phyloP scores from a whole-genome alignment of 805 yeast genomes.

The Suhomyces emberorum region DNA sequence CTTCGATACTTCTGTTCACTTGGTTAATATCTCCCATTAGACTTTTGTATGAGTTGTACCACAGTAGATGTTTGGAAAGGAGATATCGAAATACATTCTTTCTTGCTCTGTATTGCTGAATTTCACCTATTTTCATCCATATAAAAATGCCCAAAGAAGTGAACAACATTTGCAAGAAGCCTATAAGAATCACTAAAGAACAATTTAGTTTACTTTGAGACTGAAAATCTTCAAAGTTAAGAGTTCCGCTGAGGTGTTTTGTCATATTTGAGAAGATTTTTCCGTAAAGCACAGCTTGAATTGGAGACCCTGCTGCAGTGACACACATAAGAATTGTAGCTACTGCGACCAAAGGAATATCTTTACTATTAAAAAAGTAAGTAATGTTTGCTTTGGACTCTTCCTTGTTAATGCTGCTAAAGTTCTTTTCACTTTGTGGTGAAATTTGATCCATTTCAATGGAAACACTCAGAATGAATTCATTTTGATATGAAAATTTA shows the following conservation, averaged over 20 bases:
- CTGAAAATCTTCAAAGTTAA: constrained; percentile 28
- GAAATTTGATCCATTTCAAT: too few species aligned
- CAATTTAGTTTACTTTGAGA: constrained; percentile 24
- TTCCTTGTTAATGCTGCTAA: too few species aligned
- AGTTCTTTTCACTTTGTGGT: too few species aligned
- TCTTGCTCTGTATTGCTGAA: constrained; percentile 60
- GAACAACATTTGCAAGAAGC: constrained; percentile 27
- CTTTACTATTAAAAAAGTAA: constrained; percentile 21
- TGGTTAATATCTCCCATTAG: constrained; percentile 64
- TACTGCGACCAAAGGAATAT: constrained; percentile 13
- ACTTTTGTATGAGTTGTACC: constrained; percentile 61
- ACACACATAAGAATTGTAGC: constrained; percentile 40
- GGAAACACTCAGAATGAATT: too few species aligned
- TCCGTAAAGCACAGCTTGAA: constrained; percentile 64
- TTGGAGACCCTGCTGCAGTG: constrained; percentile 58
- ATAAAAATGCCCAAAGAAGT: constrained; percentile 53
- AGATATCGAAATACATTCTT: constrained; percentile 40
- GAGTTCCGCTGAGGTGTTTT: constrained; percentile 26
- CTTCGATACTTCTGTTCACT: constrained; percentile 71
- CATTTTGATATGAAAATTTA: too few species aligned
- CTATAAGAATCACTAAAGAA: constrained; percentile 31
- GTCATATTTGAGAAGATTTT: constrained; percentile 46
- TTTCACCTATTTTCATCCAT: constrained; percentile 75
- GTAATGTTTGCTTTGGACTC: constrained; percentile 8
- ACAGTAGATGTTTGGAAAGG: constrained; percentile 45